Conservation (phyloP, 2,329 filamentous ascomycete genomes). For the Colletotrichum theobromicola region DNA sequence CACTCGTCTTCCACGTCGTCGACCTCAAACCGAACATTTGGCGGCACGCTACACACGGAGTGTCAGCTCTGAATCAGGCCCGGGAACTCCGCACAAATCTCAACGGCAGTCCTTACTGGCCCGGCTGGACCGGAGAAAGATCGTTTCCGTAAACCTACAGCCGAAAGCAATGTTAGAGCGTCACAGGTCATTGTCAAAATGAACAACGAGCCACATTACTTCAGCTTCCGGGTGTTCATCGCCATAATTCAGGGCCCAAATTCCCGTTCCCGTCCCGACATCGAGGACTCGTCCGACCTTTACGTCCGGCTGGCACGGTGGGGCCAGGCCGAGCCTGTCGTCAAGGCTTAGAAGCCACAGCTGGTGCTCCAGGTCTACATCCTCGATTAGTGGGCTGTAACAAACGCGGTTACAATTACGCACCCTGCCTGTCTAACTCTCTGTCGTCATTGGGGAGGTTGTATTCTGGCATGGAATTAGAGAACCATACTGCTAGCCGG, state of each 20-base stretch:
- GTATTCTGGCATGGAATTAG: not conserved
- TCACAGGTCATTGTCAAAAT: not conserved
- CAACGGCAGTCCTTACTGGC: slow-evolving; percentile 22
- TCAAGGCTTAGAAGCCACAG: slow-evolving; percentile 35
- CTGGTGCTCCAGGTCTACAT: slow-evolving; percentile 39
- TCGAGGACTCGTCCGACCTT: slow-evolving; percentile 23
- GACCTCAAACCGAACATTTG: slow-evolving; percentile 48
- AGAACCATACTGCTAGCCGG: not conserved
- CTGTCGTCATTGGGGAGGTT: slow-evolving; percentile 4
- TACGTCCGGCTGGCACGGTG: slow-evolving; percentile 20
- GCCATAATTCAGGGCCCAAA: slow-evolving; percentile 30
- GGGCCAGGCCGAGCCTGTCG: slow-evolving; percentile 31
- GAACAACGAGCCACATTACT: slow-evolving; percentile 4
- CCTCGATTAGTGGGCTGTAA: not conserved
- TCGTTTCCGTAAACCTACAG: slow-evolving; percentile 34
- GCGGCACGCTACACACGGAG: slow-evolving; percentile 34
- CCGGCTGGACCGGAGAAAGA: slow-evolving; percentile 37
- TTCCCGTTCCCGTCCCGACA: slow-evolving; percentile 28
- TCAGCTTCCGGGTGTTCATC: slow-evolving; percentile 34
- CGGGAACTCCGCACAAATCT: not conserved
- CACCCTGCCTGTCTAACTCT: slow-evolving; percentile 3
- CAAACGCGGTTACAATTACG: no score
- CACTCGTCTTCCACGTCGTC: slow-evolving; percentile 40
- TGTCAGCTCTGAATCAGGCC: not conserved
- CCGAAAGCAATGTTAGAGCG: not conserved